Evolutionary conservation across 139 green algal species (phyloP), one percentile per base, ranked within the genome.

Genomic region (Parachlorella kessleri): DNA sequence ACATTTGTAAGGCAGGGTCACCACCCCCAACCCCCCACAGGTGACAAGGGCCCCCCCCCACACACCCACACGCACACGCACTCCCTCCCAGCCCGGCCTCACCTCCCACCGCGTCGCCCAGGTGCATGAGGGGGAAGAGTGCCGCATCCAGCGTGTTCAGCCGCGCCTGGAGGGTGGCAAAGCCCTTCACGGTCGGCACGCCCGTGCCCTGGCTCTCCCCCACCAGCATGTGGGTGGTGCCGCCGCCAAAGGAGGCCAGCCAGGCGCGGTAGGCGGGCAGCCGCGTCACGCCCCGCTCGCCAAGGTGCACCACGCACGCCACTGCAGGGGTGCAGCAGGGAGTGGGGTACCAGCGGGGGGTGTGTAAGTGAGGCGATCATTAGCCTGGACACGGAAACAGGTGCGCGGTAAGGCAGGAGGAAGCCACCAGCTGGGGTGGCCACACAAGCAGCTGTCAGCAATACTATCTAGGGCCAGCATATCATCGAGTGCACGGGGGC

Each of bases 61-160:
- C 10, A 26, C 42, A 73, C 18, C 69, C 7, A 9, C 41, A 26
- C 33, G 4, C n/a, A n/a, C n/a, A n/a, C n/a, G n/a, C n/a, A n/a
- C n/a, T n/a, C n/a, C n/a, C n/a, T n/a, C n/a, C n/a, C n/a, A n/a
- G n/a, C n/a, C n/a, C n/a, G n/a, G n/a, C n/a, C n/a, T 40, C 66
- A 26, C 40, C 40, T 33, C 7, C 30, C 2, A 79, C 14, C 36
- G 41, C 53, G 30, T 67, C 64, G 1, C 82, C 66, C n/a, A 26
- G 75, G 4, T 68, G 75, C 26, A 84, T 78, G 41, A 91, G 42
- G 6, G 90, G 90, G 81, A 98, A 98, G 32, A 94, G 71, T 14
- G 53, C 48, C 1, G 92, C 77, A 53, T 92, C 77, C 2, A 98
- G 35, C 1, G 69, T 64, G 79, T 95, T 91, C 18, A 98, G 87